phyloP scores from a whole-genome alignment of 2,329 filamentous ascomycete species.

The Lasiodiplodia gonubiensis region DNA sequence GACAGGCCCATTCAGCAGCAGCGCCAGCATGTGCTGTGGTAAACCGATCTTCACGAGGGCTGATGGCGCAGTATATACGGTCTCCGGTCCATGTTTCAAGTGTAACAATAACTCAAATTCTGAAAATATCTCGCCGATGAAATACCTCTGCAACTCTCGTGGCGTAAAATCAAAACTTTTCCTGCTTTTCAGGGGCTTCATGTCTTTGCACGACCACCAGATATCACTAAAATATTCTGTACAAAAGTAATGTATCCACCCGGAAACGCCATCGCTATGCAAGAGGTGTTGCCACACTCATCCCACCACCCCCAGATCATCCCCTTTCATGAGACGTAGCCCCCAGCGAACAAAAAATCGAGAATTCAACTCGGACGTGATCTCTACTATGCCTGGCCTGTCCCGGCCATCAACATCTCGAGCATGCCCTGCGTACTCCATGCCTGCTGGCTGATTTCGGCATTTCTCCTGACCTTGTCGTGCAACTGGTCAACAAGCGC shows the following conservation, averaged over 20 bases:
- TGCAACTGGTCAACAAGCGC: slow-evolving; percentile 72
- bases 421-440: slow-evolving; percentile 87
- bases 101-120: background rate
- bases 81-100: background rate
- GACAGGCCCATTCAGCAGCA: slow-evolving; percentile 84
- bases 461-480: slow-evolving; percentile 73
- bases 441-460: slow-evolving; percentile 83
- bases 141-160: background rate
- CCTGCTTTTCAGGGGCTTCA: background rate
- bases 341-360: background rate
- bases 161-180: slow-evolving; percentile 7
- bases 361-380: slow-evolving; percentile 20
- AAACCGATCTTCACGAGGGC: slow-evolving; percentile 36
- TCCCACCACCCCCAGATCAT: background rate
- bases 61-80: background rate
- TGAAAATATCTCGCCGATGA: background rate
- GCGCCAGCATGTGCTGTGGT: slow-evolving; percentile 93
- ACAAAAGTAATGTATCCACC: background rate
- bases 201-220: slow-evolving; percentile 8
- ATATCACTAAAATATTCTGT: background rate
- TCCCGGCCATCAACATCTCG: slow-evolving; percentile 69
- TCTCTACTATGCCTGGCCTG: slow-evolving; percentile 12
- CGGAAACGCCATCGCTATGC: slow-evolving; percentile 48
- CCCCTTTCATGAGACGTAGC: background rate
- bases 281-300: slow-evolving; percentile 29